Evolutionary conservation across 768 basidiomycete genomes (phyloP), one percentile per base, ranked within the genome.

Genomic region (Cystofilobasidium bisporidii): DNA sequence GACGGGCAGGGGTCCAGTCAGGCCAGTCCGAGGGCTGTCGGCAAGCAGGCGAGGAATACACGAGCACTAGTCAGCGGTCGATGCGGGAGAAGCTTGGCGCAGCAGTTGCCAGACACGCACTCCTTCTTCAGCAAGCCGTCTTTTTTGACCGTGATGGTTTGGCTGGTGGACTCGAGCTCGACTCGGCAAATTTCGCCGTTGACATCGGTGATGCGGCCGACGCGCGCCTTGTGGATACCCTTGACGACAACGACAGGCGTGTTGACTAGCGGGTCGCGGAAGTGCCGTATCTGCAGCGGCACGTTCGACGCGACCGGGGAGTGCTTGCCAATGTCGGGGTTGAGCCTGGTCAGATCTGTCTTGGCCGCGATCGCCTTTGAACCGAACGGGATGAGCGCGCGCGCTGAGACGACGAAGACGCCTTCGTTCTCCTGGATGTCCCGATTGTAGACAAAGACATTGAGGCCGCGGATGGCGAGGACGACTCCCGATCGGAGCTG

Each of bases 351-450:
- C 17, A 93, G 80, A 77, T 97, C 93, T 4, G 84, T 80, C 17
- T 80, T 81, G 14, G 82, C 79, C 1, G 81, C 78, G 72, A 86
- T 87, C 57, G 86, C 75, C 73, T 92, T 91, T 0, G 93, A 91
- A 0, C 91, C 90, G 28, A 90, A 79, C 17, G 92, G 93, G 2
- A 83, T 84, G 50, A 97, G 80, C 2, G 86, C 84, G 48, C 89
- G 86, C 17, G 89, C 84, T 43, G 91, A 67, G 33, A 47, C 26
- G 61, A 99, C 90, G 74, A 93, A 99, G 33, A 98, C 86, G 67
- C 96, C 96, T n/a, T 89, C 87, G 72, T 98, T 92, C 77, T 97
- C 92, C 26, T 81, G 74, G 62, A 90, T 81, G 62, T 97, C 91
- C 18, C 93, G 87, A 73, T 93, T 94, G 79, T 93, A 87, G 57